Conservation (phyloP, 306 rosid genomes). For the Acmispon strigosus region DNA sequence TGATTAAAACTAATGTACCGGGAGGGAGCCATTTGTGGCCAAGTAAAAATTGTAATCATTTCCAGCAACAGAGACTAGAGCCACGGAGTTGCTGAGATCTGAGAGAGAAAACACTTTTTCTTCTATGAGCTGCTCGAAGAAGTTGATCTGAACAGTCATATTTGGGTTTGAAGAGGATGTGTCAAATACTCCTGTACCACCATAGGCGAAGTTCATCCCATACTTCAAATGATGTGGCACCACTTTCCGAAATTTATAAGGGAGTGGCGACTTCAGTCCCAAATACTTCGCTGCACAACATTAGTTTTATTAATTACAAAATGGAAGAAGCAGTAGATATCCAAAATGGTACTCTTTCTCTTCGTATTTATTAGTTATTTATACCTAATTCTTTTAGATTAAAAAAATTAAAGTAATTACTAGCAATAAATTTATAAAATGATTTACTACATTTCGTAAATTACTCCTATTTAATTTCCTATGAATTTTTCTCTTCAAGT, state of each 20-base stretch:
- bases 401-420: no score
- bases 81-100: conserved; percentile 43
- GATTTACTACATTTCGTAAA: no score
- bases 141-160: conserved; percentile 60
- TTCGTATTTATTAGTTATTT: no score
- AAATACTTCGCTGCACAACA: conserved; percentile 41
- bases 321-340: no score
- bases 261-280: conserved; percentile 48
- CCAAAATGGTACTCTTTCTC: no score
- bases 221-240: conserved; percentile 29
- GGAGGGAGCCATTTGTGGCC: conserved; percentile 26
- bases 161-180: conserved; percentile 43
- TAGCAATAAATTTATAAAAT: no score
- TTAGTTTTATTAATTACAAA: no score
- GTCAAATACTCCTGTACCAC: conserved; percentile 68
- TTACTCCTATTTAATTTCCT: no score
- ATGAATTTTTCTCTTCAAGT: no score
- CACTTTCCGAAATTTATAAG: conserved; percentile 42
- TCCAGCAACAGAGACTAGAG: conserved; percentile 56
- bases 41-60: conserved; percentile 47
- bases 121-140: conserved; percentile 33
- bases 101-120: conserved; percentile 22
- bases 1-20: not conserved
- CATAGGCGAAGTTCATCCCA: conserved; percentile 82
- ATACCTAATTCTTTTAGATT: no score